Evolutionary conservation across 768 basidiomycete species (phyloP).

Genomic region (Scleroderma bovista): DNA sequence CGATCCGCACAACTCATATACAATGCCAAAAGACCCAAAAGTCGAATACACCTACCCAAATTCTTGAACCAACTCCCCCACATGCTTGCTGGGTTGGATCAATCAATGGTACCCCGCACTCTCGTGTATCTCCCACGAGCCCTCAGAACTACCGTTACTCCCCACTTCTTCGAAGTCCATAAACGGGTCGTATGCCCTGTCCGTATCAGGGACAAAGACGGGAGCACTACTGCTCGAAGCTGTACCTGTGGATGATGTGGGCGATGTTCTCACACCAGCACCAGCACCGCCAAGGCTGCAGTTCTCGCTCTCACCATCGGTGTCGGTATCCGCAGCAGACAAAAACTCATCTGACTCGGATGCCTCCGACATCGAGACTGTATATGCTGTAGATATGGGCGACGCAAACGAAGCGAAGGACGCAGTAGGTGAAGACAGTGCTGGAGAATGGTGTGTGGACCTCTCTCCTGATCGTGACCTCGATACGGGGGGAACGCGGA

Average conservation of each 20-base stretch:
- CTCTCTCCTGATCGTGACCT: constrained; percentile 4
- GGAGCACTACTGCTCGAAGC: not conserved
- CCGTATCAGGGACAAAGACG: not conserved
- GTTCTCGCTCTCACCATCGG: constrained; percentile 1
- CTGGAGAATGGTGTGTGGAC: not conserved
- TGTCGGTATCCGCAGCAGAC: constrained; percentile 17
- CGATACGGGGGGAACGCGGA: constrained; percentile 1
- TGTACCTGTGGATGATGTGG: not conserved
- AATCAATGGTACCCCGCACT: not conserved
- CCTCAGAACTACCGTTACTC: constrained; percentile 1
- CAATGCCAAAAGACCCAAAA: no score
- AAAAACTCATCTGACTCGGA: constrained; percentile 16
- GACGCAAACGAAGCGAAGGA: constrained; percentile 23
- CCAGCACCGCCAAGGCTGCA: not conserved
- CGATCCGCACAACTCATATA: no score
- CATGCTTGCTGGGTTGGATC: not conserved
- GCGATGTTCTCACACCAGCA: not conserved
- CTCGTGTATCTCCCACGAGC: constrained; percentile 4
- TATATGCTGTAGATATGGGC: constrained; percentile 14
- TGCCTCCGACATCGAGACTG: constrained; percentile 15
- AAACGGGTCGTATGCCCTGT: constrained; percentile 16
- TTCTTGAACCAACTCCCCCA: no score
- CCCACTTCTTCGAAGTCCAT: constrained; percentile 17
- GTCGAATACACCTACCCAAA: no score
- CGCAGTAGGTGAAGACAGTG: constrained; percentile 10